Evolutionary conservation across 1,284 basidiomycete species (phyloP).

Genomic region (Tylopilus sp.): DNA sequence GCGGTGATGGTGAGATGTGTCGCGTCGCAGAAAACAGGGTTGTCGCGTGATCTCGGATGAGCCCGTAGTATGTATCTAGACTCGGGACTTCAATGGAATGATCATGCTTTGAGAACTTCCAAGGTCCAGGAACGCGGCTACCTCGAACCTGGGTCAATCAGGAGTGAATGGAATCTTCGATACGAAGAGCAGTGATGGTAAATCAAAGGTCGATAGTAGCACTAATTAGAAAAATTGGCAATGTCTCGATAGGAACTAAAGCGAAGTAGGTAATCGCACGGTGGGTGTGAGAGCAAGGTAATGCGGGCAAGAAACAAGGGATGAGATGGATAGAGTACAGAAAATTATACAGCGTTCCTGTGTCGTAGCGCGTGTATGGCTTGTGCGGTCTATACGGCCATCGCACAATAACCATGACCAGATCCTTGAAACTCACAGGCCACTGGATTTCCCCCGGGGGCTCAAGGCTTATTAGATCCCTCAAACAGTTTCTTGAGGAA

Average conservation of each 20-base stretch:
- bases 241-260: slow-evolving; percentile 21
- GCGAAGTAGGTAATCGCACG: slow-evolving; percentile 19
- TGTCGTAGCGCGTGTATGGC: slow-evolving; percentile 16
- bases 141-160: slow-evolving; percentile 1
- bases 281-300: slow-evolving; percentile 15
- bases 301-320: slow-evolving; percentile 14
- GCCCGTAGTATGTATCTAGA: neutral
- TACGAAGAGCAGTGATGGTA: slow-evolving; percentile 4
- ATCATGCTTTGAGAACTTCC: neutral
- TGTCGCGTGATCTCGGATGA: slow-evolving; percentile 9
- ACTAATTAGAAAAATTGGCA: slow-evolving; percentile 28
- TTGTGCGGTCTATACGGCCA: slow-evolving; percentile 6
- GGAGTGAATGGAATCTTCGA: slow-evolving; percentile 11
- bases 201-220: slow-evolving; percentile 19
- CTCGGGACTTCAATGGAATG: too few species aligned
- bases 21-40: neutral
- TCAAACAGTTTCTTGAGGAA: slow-evolving; percentile 50
- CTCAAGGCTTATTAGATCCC: slow-evolving; percentile 5
- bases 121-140: slow-evolving; percentile 10
- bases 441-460: neutral
- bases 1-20: slow-evolving; percentile 1
- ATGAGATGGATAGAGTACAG: slow-evolving; percentile 25
- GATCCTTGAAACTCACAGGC: slow-evolving; percentile 4
- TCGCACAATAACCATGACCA: slow-evolving; percentile 13
- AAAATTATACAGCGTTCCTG: slow-evolving; percentile 19